Evolutionary conservation across 225 moss, liverwort and hornwort species (phyloP).

Genomic region (Thuidium tamariscinum): DNA sequence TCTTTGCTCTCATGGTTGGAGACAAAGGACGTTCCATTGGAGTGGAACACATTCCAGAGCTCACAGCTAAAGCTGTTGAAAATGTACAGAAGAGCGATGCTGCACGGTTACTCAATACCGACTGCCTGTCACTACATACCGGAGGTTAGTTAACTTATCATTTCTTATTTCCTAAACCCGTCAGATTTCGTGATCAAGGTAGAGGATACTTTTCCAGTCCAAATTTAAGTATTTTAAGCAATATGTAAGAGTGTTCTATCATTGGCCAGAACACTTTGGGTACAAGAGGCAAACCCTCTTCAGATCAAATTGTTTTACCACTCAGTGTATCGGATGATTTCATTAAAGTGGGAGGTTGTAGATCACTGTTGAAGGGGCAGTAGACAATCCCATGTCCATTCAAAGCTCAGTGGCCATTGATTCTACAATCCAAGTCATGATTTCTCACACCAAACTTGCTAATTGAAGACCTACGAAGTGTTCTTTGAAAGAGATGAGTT

Average conservation of each 20-base stretch:
- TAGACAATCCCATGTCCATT: background rate
- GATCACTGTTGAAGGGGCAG: background rate
- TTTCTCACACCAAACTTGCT: background rate
- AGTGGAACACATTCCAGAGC: conserved; percentile 78
- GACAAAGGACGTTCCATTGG: conserved; percentile 50
- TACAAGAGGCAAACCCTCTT: background rate
- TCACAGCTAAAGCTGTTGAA: conserved; percentile 42
- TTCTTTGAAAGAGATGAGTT: background rate
- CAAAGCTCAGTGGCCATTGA: background rate
- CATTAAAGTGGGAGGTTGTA: background rate
- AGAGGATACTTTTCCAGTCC: background rate
- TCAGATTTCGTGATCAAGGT: background rate
- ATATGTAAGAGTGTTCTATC: background rate
- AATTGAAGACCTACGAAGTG: background rate
- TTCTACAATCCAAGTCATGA: background rate
- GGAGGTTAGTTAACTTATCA: conserved; percentile 30
- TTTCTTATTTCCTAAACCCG: background rate
- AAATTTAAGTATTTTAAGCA: background rate
- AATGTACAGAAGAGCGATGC: conserved; percentile 54
- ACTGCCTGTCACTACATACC: conserved; percentile 40
- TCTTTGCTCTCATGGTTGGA: conserved; percentile 65
- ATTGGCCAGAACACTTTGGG: background rate
- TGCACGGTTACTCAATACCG: conserved; percentile 32
- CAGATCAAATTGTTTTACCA: background rate
- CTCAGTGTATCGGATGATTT: background rate